Evolutionary conservation across 768 basidiomycete genomes (phyloP), one percentile per base, ranked within the genome.

Genomic region (Rhizopogon roseolus): DNA sequence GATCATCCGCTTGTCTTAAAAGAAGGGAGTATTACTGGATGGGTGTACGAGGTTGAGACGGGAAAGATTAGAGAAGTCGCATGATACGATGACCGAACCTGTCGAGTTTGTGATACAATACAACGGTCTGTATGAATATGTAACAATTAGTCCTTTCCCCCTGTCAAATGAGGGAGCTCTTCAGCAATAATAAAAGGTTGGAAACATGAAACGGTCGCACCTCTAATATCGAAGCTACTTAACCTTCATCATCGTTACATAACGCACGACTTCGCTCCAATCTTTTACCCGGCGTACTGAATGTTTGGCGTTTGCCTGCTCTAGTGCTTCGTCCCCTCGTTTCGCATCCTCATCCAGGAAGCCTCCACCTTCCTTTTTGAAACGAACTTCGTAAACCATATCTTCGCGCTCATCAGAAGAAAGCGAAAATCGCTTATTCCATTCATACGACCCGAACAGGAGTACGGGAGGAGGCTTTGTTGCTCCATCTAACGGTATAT

Each of bases 381-480:
- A 62, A 50, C 80, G 74, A 59, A 69, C 71, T 56, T 80, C 79
- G 57, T 79, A 87, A 34, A 74, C 62, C 74, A 82, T 76, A 49
- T 80, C 75, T n/a, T 84, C 76, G 50, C 55, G 62, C 54, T 76
- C 72, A 55, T 82, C 77, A 16, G 58, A 64, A 16, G 73, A 64
- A 22, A 66, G 62, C 4, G 82, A 84, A 13, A 80, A 54, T 41
- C 85, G 78, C 64, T 80, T 72, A 62, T 86, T 90, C 90, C 90
- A 92, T 58, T 81, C 75, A 62, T 90, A 90, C 52, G 81, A 69
- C 19, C 90, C 90, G 59, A 92, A 91, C 6, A 93, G 74, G 39
- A 92, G 66, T 29, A 87, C 84, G 2, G 76, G 80, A 13, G 78
- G 79, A n/a, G 75, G 72, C 25, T 46, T 43, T 48, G 44, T 38